Base-by-base conservation (phyloP, 495 filamentous ascomycete genomes). In the Penicillium arizonense region DNA sequence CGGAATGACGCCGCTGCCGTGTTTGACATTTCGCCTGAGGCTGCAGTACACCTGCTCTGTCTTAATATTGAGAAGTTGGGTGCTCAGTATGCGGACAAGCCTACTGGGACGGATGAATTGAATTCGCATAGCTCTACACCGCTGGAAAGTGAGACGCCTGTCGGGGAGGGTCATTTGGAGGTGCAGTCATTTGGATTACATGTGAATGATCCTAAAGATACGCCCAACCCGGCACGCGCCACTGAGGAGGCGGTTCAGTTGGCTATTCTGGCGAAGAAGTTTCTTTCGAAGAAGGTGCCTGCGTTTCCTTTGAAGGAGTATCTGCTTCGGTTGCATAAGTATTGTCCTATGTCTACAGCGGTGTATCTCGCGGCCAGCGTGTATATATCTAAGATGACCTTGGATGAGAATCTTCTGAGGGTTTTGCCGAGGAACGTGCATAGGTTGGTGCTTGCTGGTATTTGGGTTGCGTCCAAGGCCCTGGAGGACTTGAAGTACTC, bases 291-390 rank as follows among this genome's bases (percentile, higher is more conserved):
- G 63, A 80, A 83, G 33, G 83, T 88, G 1, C 94, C 94, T 9
- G 81, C 84, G 2, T 90, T 97, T 47, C 74, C 86, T 9, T 74
- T 97, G 40, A 84, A 87, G 58, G 87, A 95, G 42, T 98, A 98
- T 67, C 78, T 97, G 16, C 70, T 84, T 55, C 88, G 94, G 39
- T 82, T 97, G 43, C 93, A 97, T 65, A 79, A 77, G 34, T 97
- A 85, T 67, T 98, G 94, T 57, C 93, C 95, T 18, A 88, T 97
- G 83, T 95, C 91, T n/a, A 93, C 94, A 3, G 92, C 85, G 13
- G 95, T 97, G 30, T 96, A 94, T 59, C 84, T 98, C n/a, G 91
- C 94, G 2, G 85, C 94, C 2, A 90, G 89, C 40, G 72, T 87
- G n/a, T 97, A 97, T 67, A 91, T 96, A 46, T 86, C 90, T 60